phyloP scores from a whole-genome alignment of 208 protist species.

The Leishmania guyanensis region DNA sequence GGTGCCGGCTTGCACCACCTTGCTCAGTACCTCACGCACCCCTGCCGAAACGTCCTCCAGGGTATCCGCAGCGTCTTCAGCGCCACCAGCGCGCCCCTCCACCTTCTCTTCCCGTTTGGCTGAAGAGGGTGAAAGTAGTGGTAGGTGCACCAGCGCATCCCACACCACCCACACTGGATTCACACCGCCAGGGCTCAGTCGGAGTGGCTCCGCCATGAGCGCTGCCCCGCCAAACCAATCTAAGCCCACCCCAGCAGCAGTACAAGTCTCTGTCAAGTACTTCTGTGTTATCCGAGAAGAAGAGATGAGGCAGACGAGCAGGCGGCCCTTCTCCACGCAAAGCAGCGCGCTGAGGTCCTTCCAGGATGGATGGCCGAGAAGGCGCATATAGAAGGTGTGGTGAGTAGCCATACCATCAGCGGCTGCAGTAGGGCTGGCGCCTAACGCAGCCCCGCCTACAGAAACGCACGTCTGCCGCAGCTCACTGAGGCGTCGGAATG shows the following conservation, averaged over 20 bases:
- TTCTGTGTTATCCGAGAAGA: slow-evolving; percentile 73
- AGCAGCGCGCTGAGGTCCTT: slow-evolving; percentile 63
- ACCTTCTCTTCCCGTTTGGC: not conserved
- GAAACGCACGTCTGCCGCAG: slow-evolving; percentile 13
- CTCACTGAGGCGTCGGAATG: slow-evolving; percentile 20
- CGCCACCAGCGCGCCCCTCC: not conserved
- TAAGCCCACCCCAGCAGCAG: slow-evolving; percentile 28
- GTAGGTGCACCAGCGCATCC: slow-evolving; percentile 56
- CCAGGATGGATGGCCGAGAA: slow-evolving; percentile 48
- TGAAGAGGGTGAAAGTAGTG: slow-evolving; percentile 21
- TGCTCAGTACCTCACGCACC: not conserved
- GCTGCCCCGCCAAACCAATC: slow-evolving; percentile 66
- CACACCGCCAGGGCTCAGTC: slow-evolving; percentile 26
- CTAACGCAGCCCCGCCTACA: not conserved
- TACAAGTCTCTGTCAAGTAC: slow-evolving; percentile 33
- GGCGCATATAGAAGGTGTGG: slow-evolving; percentile 52
- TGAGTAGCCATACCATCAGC: slow-evolving; percentile 2
- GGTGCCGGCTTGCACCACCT: not conserved
- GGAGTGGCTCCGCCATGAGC: slow-evolving; percentile 44
- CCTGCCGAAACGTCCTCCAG: not conserved
- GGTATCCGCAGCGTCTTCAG: not conserved
- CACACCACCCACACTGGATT: slow-evolving; percentile 61
- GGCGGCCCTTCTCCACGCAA: slow-evolving; percentile 47
- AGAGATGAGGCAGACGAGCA: slow-evolving; percentile 60
- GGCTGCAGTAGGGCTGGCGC: not conserved